phyloP scores from a whole-genome alignment of 257 asterid genomes.

The Parsonsia alboflavescens region DNA sequence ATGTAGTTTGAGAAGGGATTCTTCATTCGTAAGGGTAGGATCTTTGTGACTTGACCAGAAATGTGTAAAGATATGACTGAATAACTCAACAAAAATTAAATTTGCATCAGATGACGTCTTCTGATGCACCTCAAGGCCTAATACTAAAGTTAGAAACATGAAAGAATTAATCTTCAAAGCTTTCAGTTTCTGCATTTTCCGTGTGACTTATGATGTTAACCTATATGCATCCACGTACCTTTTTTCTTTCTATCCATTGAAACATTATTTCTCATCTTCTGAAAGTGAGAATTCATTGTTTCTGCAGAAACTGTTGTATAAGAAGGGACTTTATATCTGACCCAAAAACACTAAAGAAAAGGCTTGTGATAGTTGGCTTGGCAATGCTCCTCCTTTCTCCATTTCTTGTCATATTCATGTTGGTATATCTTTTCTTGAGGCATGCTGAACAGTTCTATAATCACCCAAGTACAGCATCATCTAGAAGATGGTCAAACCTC shows the following conservation, averaged over 20 bases:
- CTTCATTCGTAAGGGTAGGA: not conserved
- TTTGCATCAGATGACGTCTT: not conserved
- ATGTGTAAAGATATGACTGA: not conserved
- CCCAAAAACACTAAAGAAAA: constrained; percentile 69
- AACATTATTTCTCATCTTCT: not conserved
- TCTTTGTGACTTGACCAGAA: not conserved
- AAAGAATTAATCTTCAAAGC: not conserved
- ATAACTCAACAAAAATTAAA: not conserved
- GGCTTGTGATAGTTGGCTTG: constrained; percentile 89
- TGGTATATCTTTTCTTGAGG: constrained; percentile 91
- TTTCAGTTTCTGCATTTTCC: not conserved
- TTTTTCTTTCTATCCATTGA: not conserved
- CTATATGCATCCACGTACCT: not conserved
- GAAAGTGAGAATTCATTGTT: constrained; percentile 4
- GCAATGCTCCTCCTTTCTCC: constrained; percentile 81
- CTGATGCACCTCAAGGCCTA: not conserved
- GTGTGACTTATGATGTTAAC: not conserved
- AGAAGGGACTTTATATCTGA: constrained; percentile 83
- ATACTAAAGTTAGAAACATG: not conserved
- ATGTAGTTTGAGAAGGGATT: not conserved
- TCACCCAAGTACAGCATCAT: constrained; percentile 93
- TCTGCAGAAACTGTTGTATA: constrained; percentile 68
- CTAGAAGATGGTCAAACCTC: constrained; percentile 98
- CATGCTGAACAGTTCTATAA: constrained; percentile 97
- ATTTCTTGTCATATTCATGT: constrained; percentile 90